Conservation (phyloP, 1,139 yeast genomes). For the Geotrichum bryndzae region DNA sequence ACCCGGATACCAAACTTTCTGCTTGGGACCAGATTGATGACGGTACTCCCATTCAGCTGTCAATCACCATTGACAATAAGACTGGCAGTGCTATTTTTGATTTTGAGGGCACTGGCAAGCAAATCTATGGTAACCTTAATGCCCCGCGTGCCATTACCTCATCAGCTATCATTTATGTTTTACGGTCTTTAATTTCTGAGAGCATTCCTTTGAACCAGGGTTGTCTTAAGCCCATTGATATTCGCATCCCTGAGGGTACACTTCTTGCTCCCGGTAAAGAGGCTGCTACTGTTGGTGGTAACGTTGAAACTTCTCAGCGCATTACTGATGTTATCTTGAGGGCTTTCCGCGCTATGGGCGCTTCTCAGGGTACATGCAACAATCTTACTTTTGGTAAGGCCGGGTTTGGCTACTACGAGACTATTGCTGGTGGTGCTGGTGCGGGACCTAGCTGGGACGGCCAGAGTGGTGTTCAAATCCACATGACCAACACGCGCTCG, state of each 20-base stretch:
- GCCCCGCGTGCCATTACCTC: slow-evolving; percentile 70
- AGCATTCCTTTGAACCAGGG: slow-evolving; percentile 85
- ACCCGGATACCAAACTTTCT: slow-evolving; percentile 28
- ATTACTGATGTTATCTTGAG: slow-evolving; percentile 72
- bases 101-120: slow-evolving; percentile 55
- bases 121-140: slow-evolving; percentile 55
- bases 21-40: slow-evolving; percentile 58
- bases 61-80: slow-evolving; percentile 41
- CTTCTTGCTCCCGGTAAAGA: slow-evolving; percentile 64
- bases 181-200: slow-evolving; percentile 66
- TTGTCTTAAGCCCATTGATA: slow-evolving; percentile 63
- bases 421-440: slow-evolving; percentile 68
- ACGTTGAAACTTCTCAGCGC: slow-evolving; percentile 81
- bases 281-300: slow-evolving; percentile 87
- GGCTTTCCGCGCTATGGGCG: slow-evolving; percentile 73
- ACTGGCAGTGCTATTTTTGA: slow-evolving; percentile 51
- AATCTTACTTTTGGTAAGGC: slow-evolving; percentile 61
- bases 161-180: slow-evolving; percentile 74
- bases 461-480: slow-evolving; percentile 58
- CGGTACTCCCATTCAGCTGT: slow-evolving; percentile 48
- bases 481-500: slow-evolving; percentile 66
- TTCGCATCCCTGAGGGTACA: slow-evolving; percentile 62
- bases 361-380: slow-evolving; percentile 71
- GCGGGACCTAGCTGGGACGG: slow-evolving; percentile 64
- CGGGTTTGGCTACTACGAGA: slow-evolving; percentile 69